Percentiles rank a stretch among this genome's conserved stretches.
phyloP scores from a whole-genome alignment of 1,284 basidiomycete species.

The Cutaneotrichosporon sp. region DNA sequence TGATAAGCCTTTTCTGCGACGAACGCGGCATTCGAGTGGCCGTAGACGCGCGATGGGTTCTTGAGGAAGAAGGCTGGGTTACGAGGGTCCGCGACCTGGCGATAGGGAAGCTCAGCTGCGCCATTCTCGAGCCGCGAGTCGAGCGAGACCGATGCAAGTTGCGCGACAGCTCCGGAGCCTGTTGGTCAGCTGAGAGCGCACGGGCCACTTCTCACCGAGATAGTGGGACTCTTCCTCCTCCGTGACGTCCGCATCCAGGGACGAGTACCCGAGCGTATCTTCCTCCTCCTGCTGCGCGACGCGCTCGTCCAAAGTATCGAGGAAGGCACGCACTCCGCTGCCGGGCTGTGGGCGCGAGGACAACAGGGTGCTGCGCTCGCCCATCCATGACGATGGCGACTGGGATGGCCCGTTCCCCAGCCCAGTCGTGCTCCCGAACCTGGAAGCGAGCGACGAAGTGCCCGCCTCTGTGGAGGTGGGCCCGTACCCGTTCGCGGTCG shows the following conservation, averaged over 20 bases:
- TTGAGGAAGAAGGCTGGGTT: conserved; percentile 29
- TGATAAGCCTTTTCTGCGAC: conserved; percentile 24
- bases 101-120: conserved; percentile 17
- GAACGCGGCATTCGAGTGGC: conserved; percentile 20
- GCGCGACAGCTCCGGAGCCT: conserved; percentile 24
- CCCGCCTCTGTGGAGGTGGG: neutral
- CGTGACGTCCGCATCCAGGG: conserved; percentile 25
- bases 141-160: conserved; percentile 21
- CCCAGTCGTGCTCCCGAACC: conserved; percentile 1
- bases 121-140: conserved; percentile 19
- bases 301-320: conserved; percentile 20
- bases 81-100: conserved; percentile 26
- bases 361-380: conserved; percentile 12
- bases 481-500: neutral
- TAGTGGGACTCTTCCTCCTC: conserved; percentile 31
- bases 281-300: conserved; percentile 12
- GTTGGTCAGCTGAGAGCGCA: neutral
- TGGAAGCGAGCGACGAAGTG: neutral
- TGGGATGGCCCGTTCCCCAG: neutral
- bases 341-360: neutral
- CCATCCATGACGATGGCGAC: conserved; percentile 15
- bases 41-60: conserved; percentile 27
- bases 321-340: conserved; percentile 14
- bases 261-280: conserved; percentile 17
- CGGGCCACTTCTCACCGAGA: conserved; percentile 19